Conservation (phyloP, 1,139 yeast genomes). For the Hanseniaspora sp. region DNA sequence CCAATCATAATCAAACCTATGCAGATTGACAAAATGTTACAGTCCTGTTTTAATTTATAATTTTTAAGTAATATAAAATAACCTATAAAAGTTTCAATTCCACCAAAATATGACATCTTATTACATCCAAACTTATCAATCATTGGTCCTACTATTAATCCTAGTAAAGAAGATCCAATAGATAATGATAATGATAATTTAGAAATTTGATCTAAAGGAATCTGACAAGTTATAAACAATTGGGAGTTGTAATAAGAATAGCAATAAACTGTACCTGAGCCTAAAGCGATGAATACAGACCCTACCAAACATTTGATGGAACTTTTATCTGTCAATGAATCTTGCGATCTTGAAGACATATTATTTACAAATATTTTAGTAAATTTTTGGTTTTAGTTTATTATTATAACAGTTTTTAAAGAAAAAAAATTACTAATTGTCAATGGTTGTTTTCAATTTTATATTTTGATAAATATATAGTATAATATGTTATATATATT, state of each 20-base stretch:
- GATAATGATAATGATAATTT: constrained; percentile 50
- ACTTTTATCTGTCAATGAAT: constrained; percentile 1
- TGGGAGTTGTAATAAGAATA: constrained; percentile 69
- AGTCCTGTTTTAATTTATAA: constrained; percentile 27
- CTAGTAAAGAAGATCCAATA: constrained; percentile 57
- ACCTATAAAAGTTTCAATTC: constrained; percentile 36
- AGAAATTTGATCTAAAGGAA: constrained; percentile 53
- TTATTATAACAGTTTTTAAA: background rate
- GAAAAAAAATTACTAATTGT: no score
- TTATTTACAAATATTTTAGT: no score
- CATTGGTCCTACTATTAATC: constrained; percentile 55
- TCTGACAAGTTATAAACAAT: constrained; percentile 43
- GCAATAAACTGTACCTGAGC: constrained; percentile 61
- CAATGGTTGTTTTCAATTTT: no score
- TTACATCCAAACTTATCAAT: constrained; percentile 53
- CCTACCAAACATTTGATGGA: constrained; percentile 22
- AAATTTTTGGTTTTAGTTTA: background rate
- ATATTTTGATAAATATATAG: no score
- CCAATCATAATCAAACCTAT: constrained; percentile 46
- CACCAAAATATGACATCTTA: constrained; percentile 43
- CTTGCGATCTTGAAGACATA: background rate
- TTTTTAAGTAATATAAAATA: constrained; percentile 33
- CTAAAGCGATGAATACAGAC: constrained; percentile 35
- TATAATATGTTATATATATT: no score
- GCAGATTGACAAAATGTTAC: constrained; percentile 33